Conservation (phyloP, 345 rosid genomes). For the Arabis hirsuta region DNA sequence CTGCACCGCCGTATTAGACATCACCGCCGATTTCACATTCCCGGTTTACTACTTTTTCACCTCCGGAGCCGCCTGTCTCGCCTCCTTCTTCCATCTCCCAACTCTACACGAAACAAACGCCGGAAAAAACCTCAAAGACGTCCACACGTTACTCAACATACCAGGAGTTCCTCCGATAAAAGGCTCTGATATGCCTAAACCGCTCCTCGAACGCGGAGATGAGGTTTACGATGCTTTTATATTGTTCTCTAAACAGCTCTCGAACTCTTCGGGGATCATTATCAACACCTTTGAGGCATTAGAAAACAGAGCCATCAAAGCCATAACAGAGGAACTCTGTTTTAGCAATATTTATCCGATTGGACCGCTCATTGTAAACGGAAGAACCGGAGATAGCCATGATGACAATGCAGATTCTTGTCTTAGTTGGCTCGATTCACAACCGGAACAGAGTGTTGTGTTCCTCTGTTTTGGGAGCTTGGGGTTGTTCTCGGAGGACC, state of each 20-base stretch:
- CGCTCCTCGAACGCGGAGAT: constrained; percentile 41
- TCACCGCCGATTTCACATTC: constrained; percentile 46
- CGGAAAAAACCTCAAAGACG: constrained; percentile 47
- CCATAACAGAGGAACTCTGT: constrained; percentile 53
- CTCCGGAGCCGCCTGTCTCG: constrained; percentile 49
- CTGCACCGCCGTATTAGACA: constrained; percentile 43
- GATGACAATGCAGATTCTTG: constrained; percentile 28
- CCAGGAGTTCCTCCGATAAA: constrained; percentile 55
- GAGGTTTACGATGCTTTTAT: constrained; percentile 42
- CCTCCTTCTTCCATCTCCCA: constrained; percentile 41
- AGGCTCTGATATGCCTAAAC: constrained; percentile 38
- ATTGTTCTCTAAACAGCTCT: constrained; percentile 15
- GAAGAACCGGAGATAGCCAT: constrained; percentile 3
- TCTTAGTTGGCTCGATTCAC: constrained; percentile 55
- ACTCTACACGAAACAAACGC: constrained; percentile 44
- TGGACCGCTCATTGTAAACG: constrained; percentile 55
- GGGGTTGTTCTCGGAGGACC: constrained; percentile 51
- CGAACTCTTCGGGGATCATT: constrained; percentile 52
- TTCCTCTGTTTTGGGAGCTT: constrained; percentile 66
- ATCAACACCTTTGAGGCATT: constrained; percentile 60
- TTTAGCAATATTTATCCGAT: constrained; percentile 51
- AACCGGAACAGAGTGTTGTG: constrained; percentile 54
- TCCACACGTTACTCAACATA: constrained; percentile 33
- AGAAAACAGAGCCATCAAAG: constrained; percentile 48
- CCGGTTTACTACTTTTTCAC: constrained; percentile 57